Percentiles rank a stretch among this genome's conserved stretches.
Conservation (phyloP, 1,284 basidiomycete species). For the Hypsizygus ulmarius region DNA sequence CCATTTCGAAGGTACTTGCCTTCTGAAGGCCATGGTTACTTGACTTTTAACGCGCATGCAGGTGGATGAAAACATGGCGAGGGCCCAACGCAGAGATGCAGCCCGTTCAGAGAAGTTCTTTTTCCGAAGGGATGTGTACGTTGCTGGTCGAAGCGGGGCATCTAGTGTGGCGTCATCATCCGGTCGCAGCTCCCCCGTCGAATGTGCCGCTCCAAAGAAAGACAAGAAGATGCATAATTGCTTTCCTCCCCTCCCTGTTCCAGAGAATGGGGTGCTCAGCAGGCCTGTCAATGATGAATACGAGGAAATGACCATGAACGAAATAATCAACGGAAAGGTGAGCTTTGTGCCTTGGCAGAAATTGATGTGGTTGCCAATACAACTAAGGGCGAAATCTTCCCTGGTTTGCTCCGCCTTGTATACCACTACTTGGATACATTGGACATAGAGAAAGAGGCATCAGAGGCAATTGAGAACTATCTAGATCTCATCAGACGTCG, state of each 20-base stretch:
- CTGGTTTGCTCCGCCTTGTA: slow-evolving; percentile 85
- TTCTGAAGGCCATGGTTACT: slow-evolving; percentile 1
- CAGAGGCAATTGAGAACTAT: slow-evolving; percentile 72
- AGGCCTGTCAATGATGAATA: slow-evolving; percentile 77
- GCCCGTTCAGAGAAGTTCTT: slow-evolving; percentile 75
- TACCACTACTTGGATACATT: slow-evolving; percentile 87
- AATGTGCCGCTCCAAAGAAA: slow-evolving; percentile 42
- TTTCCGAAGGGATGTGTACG: slow-evolving; percentile 88
- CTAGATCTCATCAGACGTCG: slow-evolving; percentile 77
- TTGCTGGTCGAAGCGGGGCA: slow-evolving; percentile 45
- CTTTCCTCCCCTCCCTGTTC: slow-evolving; percentile 57
- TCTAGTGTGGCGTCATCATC: slow-evolving; percentile 51
- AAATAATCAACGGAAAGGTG: slow-evolving; percentile 93
- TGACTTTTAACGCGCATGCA: slow-evolving; percentile 29
- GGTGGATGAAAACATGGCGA: slow-evolving; percentile 97
- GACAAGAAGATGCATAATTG: slow-evolving; percentile 70
- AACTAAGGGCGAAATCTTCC: slow-evolving; percentile 62
- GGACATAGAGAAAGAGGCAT: slow-evolving; percentile 69
- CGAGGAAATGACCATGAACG: slow-evolving; percentile 88
- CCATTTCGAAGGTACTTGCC: slow-evolving; percentile 83
- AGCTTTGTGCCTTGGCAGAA: slow-evolving; percentile 5
- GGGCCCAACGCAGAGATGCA: slow-evolving; percentile 86
- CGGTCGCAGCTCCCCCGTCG: slow-evolving; percentile 47
- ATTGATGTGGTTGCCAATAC: slow-evolving; percentile 4
- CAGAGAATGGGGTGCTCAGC: slow-evolving; percentile 40